A percentile compares a stretch with the other conserved stretches of the same genome.
Evolutionary conservation across 352 stramenopile genomes (phyloP).

Genomic region (Thalassiosira mediterranea): DNA sequence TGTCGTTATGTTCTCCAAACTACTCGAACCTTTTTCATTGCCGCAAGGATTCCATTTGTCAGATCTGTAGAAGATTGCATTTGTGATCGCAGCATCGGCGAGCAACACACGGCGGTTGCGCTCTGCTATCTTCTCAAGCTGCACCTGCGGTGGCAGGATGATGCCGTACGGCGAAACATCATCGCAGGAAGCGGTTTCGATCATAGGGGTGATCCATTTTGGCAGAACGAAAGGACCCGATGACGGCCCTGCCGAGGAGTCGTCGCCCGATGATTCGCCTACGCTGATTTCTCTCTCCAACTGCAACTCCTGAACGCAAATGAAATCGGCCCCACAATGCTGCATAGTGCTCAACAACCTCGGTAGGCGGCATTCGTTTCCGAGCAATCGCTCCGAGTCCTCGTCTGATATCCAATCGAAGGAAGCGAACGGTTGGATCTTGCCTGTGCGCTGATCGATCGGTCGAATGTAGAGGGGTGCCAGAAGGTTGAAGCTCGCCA

Average conservation of each 20-base stretch:
- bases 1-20: slow-evolving; percentile 29
- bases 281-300: slow-evolving; percentile 21
- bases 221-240: slow-evolving; percentile 19
- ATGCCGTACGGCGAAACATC: slow-evolving; percentile 14
- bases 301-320: slow-evolving; percentile 61
- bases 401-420: slow-evolving; percentile 60
- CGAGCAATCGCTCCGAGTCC: slow-evolving; percentile 22
- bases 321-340: slow-evolving; percentile 43
- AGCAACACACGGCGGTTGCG: slow-evolving; percentile 51
- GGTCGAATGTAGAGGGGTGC: slow-evolving; percentile 55
- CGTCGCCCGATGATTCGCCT: no score
- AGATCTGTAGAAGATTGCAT: slow-evolving; percentile 49
- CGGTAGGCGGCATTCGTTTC: slow-evolving; percentile 30
- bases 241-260: not conserved
- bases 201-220: slow-evolving; percentile 32
- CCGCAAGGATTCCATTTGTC: slow-evolving; percentile 31
- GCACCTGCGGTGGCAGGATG: slow-evolving; percentile 42
- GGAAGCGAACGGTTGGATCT: slow-evolving; percentile 53
- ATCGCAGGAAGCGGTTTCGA: not conserved
- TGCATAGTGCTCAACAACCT: slow-evolving; percentile 30
- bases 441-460: slow-evolving; percentile 46
- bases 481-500: slow-evolving; percentile 58
- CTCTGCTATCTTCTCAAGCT: slow-evolving; percentile 52
- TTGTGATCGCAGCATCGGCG: slow-evolving; percentile 49
- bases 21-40: not conserved